These are phyloP conservation scores for Misopates orontium DNA, from an alignment of 257 asterid genomes.

Conservation along the genomic window DNA sequence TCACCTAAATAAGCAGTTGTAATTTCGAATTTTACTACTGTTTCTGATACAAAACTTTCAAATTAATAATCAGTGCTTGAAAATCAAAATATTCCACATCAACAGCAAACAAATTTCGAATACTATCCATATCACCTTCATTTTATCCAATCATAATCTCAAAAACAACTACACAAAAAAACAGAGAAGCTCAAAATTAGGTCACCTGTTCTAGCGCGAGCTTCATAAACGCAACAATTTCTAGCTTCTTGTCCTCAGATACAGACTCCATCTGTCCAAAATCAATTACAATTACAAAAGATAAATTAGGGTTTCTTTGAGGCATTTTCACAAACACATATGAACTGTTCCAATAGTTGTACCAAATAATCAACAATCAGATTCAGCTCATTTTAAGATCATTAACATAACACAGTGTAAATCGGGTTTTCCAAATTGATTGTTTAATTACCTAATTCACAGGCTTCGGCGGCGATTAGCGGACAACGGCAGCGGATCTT, in stretches of 20 bases:
- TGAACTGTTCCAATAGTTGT: neutral
- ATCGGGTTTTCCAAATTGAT: too few species aligned
- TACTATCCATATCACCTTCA: neutral
- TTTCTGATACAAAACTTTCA: neutral
- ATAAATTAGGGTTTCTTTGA: too few species aligned
- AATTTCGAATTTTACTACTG: neutral
- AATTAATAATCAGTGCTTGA: too few species aligned
- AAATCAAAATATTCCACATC: too few species aligned
- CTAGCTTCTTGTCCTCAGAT: constrained; percentile 30
- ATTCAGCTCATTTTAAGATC: too few species aligned
- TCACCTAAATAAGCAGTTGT: neutral
- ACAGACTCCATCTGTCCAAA: constrained; percentile 39
- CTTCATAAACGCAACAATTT: constrained; percentile 51
- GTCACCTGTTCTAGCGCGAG: constrained; percentile 74
- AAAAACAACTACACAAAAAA: neutral
- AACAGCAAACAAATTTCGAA: too few species aligned
- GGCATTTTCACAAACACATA: constrained; percentile 30
- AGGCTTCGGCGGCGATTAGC: too few species aligned
- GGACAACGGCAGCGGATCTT: too few species aligned
- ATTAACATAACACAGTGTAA: too few species aligned
- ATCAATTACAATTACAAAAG: neutral
- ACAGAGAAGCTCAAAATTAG: neutral
- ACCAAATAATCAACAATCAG: too few species aligned
- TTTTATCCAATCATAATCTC: neutral
- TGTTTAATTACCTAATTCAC: too few species aligned